Percentiles rank a stretch among this genome's conserved stretches.
Conservation (phyloP, 768 basidiomycete genomes). For the Dendrothele bispora region DNA sequence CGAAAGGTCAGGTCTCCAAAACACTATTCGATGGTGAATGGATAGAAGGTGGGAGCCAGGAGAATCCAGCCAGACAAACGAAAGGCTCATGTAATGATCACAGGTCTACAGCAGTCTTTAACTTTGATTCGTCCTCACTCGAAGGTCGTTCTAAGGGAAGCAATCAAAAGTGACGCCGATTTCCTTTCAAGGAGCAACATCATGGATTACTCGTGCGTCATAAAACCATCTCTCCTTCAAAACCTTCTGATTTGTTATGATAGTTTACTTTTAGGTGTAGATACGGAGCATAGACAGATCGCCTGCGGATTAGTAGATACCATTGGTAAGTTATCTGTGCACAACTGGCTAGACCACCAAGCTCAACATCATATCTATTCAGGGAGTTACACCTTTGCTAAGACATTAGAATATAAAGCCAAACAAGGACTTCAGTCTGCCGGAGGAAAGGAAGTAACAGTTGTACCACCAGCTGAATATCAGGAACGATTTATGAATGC, state of each 20-base stretch:
- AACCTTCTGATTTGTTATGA: background rate
- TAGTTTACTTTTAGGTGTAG: constrained; percentile 73
- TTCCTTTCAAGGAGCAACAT: constrained; percentile 76
- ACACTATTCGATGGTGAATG: constrained; percentile 83
- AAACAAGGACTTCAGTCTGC: constrained; percentile 68
- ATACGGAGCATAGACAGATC: constrained; percentile 64
- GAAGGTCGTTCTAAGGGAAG: constrained; percentile 68
- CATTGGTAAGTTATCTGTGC: constrained; percentile 48
- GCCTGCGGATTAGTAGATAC: constrained; percentile 83
- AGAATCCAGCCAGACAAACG: too few relatives aligned
- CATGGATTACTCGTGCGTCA: constrained; percentile 81
- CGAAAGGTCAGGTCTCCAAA: constrained; percentile 37
- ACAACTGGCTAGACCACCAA: too few relatives aligned
- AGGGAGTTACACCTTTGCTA: constrained; percentile 85
- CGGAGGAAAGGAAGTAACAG: constrained; percentile 68
- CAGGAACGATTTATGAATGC: constrained; percentile 74
- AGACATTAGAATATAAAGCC: constrained; percentile 83
- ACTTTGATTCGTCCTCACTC: constrained; percentile 73
- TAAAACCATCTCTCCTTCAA: background rate
- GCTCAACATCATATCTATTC: background rate
- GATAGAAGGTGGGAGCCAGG: constrained; percentile 72
- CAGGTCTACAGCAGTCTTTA: constrained; percentile 65
- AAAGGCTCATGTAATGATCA: background rate
- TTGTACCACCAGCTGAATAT: constrained; percentile 79
- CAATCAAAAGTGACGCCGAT: constrained; percentile 68